Evolutionary conservation across 345 rosid genomes (phyloP).

Genomic region (Dipteronia dyeriana): DNA sequence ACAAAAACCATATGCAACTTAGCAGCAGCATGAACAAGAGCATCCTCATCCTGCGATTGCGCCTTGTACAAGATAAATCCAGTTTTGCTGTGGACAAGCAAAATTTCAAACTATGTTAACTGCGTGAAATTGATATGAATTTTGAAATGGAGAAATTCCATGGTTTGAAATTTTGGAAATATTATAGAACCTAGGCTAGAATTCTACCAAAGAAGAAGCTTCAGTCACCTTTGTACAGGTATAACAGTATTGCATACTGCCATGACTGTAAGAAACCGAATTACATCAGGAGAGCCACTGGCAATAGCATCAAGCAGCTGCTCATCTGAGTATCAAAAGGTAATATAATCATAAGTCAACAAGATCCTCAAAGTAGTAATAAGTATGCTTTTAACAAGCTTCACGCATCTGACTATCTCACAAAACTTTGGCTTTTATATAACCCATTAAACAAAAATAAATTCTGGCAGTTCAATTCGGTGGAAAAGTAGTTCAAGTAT

Average conservation of each 20-base stretch:
- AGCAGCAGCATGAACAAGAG: slow-evolving; percentile 95
- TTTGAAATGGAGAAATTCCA: neutral
- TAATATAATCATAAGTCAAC: slow-evolving; percentile 20
- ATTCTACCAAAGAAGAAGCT: slow-evolving; percentile 10
- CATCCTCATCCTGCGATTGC: slow-evolving; percentile 98
- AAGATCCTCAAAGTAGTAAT: slow-evolving; percentile 7
- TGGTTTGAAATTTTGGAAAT: neutral
- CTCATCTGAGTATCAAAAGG: slow-evolving; percentile 45
- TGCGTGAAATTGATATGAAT: slow-evolving; percentile 2
- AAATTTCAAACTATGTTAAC: slow-evolving; percentile 5
- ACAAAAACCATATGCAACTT: slow-evolving; percentile 77
- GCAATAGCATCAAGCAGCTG: slow-evolving; percentile 69
- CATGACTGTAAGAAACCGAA: slow-evolving; percentile 86
- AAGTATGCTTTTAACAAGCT: neutral
- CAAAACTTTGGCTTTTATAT: neutral
- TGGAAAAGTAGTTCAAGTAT: neutral
- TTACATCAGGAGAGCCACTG: slow-evolving; percentile 78
- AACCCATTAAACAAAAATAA: neutral
- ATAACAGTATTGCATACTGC: slow-evolving; percentile 93
- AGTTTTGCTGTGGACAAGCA: slow-evolving; percentile 61
- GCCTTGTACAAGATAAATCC: slow-evolving; percentile 84
- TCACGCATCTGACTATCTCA: too few species aligned
- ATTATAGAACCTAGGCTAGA: slow-evolving; percentile 14
- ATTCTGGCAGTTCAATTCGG: neutral
- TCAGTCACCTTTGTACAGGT: slow-evolving; percentile 73